Evolutionary conservation across 2,329 filamentous ascomycete genomes (phyloP), one percentile per base, ranked within the genome.

Genomic region (Cladosporium oxysporum): DNA sequence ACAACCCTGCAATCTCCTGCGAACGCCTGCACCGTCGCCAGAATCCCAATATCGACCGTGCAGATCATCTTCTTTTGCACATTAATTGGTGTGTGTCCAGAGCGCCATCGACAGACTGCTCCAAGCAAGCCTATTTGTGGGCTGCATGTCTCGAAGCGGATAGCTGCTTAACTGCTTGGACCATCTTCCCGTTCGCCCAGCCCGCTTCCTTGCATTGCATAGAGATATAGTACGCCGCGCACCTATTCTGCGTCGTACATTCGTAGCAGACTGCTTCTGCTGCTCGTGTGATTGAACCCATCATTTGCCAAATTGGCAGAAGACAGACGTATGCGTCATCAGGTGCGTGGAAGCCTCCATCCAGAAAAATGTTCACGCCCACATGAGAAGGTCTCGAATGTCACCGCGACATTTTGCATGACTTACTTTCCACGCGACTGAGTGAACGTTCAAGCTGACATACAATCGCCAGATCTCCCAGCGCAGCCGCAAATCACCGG

Each of bases 1-100:
- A 72, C 64, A 71, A 72, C 69, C 74, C 73, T 76, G 74, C 73
- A 76, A 77, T 76, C 73, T 76, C 74, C 74, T 76, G 74, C 74
- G 75, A 77, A 77, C 75, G 71, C 71, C 72, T 75, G 73, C 73
- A 71, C 69, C 70, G 58, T 69, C 69, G 65, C 69, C 66, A 69
- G 67, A 70, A 66, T 69, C 58, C 66, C 66, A 67, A 57, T 65
- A 69, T 65, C 66, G 57, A 67, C 58, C 66, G 59, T 64, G 66
- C 41, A 58, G 68, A 66, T 64, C 69, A 69, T 55, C 49, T 70
- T 67, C 68, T 68, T 71, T 44, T 47, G 61, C 57, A 52, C 37
- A 47, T n/a, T 58, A 60, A 60, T 65, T 65, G 64, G 58, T 60
- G 37, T 58, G 44, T 66, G 41, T 52, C 31, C 52, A 55, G 55